Percentiles rank a stretch among this genome's conserved stretches.
Evolutionary conservation across 2,329 filamentous ascomycete genomes (phyloP).

Genomic region (Aspergillus arachidicola): DNA sequence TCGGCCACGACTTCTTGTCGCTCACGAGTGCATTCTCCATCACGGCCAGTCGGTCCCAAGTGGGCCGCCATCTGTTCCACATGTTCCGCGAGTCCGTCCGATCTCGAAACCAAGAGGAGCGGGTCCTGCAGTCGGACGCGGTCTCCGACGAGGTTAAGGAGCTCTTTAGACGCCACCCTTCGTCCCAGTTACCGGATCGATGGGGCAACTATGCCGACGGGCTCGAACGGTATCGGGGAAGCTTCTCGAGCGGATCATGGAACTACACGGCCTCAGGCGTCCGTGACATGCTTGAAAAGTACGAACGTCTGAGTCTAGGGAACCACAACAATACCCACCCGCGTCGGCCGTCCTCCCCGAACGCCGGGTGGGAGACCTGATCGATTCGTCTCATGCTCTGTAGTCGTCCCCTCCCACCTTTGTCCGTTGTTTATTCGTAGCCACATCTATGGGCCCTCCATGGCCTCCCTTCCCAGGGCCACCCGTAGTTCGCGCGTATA

Average conservation of each 20-base stretch:
- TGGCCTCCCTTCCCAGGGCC: neutral
- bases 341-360: neutral
- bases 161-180: slow-evolving; percentile 33
- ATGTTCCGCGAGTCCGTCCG: slow-evolving; percentile 29
- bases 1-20: slow-evolving; percentile 37
- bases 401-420: neutral
- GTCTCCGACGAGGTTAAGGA: slow-evolving; percentile 36
- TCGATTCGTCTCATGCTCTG: neutral
- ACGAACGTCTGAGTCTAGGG: slow-evolving; percentile 1
- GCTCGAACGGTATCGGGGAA: slow-evolving; percentile 33
- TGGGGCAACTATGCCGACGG: slow-evolving; percentile 38
- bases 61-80: slow-evolving; percentile 28
- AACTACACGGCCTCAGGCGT: neutral
- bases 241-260: neutral
- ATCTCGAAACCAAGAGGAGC: slow-evolving; percentile 29
- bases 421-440: neutral
- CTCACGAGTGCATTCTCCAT: slow-evolving; percentile 33
- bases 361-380: neutral
- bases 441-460: neutral
- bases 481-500: neutral
- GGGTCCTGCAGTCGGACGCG: slow-evolving; percentile 25
- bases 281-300: neutral
- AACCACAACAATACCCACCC: neutral
- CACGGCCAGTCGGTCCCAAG: slow-evolving; percentile 26
- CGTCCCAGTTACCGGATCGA: slow-evolving; percentile 12